phyloP scores from a whole-genome alignment of 768 basidiomycete species.

The Tylopilus felleus region DNA sequence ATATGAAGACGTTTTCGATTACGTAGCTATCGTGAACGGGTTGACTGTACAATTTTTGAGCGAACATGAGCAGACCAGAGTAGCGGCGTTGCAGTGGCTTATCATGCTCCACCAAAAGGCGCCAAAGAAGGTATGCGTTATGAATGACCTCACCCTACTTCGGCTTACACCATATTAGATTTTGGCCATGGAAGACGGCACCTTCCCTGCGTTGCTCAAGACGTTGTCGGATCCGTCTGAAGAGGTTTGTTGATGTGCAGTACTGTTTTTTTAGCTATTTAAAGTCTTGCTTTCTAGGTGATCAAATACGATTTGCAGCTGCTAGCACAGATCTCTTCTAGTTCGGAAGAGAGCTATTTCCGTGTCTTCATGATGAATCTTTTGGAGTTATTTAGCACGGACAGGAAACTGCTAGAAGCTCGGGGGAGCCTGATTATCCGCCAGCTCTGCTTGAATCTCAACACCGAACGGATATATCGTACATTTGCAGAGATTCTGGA shows the following conservation, averaged over 20 bases:
- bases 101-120: conserved; percentile 99
- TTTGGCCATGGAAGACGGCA: conserved; percentile 93
- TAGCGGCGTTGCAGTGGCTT: conserved; percentile 95
- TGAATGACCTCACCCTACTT: neutral
- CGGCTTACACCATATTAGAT: conserved; percentile 50
- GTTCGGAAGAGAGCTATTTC: conserved; percentile 94
- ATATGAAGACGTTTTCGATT: conserved; percentile 80
- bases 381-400: conserved; percentile 92
- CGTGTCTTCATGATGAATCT: conserved; percentile 94
- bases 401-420: conserved; percentile 82
- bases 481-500: conserved; percentile 97
- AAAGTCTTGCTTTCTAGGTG: conserved; percentile 48
- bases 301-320: conserved; percentile 96
- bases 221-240: conserved; percentile 95
- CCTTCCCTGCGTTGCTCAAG: conserved; percentile 93
- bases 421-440: conserved; percentile 94
- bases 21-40: conserved; percentile 88
- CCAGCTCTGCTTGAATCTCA: conserved; percentile 89
- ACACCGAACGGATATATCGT: conserved; percentile 92
- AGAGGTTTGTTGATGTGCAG: conserved; percentile 50
- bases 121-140: conserved; percentile 73
- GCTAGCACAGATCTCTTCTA: conserved; percentile 94
- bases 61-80: conserved; percentile 94
- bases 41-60: conserved; percentile 92
- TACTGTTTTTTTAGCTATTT: neutral